Evolutionary conservation across 1,139 yeast species (phyloP).

Genomic region (Martiniozyma asiatica): DNA sequence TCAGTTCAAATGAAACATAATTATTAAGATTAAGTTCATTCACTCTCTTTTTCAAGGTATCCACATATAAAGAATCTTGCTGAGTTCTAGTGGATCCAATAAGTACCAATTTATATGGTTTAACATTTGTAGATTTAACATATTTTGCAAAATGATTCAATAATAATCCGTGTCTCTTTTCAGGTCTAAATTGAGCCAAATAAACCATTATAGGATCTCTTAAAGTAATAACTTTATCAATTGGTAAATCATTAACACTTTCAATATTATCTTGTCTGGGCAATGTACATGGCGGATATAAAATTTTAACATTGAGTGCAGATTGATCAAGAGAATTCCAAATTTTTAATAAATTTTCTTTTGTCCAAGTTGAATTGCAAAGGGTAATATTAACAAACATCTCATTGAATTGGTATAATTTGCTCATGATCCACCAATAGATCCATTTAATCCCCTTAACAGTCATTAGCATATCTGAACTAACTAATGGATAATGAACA

Average conservation of each 20-base stretch:
- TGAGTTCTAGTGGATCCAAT: constrained; percentile 77
- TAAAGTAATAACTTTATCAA: constrained; percentile 7
- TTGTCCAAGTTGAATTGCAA: constrained; percentile 90
- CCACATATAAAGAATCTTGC: constrained; percentile 53
- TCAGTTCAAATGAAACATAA: constrained; percentile 56
- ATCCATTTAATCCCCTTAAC: constrained; percentile 32
- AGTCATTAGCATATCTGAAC: constrained; percentile 69
- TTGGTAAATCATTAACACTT: constrained; percentile 11
- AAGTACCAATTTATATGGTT: constrained; percentile 39
- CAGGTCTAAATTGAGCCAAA: constrained; percentile 91
- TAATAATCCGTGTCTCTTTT: constrained; percentile 74
- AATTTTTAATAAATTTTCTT: constrained; percentile 65
- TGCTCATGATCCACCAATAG: constrained; percentile 63
- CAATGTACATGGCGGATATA: constrained; percentile 48
- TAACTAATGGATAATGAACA: constrained; percentile 89
- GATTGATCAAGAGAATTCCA: constrained; percentile 38
- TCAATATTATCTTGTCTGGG: constrained; percentile 2
- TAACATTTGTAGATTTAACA: constrained; percentile 12
- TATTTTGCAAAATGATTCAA: constrained; percentile 51
- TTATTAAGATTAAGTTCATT: constrained; percentile 31
- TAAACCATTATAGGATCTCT: constrained; percentile 49
- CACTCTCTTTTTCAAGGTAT: constrained; percentile 34
- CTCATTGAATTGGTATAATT: constrained; percentile 57
- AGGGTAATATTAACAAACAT: constrained; percentile 52
- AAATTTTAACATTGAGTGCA: constrained; percentile 21